Percentiles rank a stretch among this genome's conserved stretches.
Evolutionary conservation across 345 rosid genomes (phyloP).

Genomic region (Balakata baccata): DNA sequence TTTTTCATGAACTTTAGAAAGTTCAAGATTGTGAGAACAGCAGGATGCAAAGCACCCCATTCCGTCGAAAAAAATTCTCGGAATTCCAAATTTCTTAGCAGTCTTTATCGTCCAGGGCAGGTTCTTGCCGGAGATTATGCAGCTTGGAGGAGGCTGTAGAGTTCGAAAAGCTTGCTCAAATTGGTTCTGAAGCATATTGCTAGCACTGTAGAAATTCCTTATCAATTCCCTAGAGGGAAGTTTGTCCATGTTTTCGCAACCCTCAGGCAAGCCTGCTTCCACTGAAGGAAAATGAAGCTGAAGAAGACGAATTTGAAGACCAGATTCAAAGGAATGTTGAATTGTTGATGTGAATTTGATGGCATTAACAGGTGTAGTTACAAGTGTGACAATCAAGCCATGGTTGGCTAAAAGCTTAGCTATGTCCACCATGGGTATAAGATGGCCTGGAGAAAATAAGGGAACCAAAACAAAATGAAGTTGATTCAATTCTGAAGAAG

Average conservation of each 20-base stretch:
- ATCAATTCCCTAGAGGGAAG: conserved; percentile 18
- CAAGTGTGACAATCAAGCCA: conserved; percentile 19
- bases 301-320: conserved; percentile 13
- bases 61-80: conserved; percentile 29
- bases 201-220: conserved; percentile 21
- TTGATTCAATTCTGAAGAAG: not conserved
- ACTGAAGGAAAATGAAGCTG: conserved; percentile 10
- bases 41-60: conserved; percentile 33
- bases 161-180: conserved; percentile 4
- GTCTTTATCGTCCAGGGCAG: conserved; percentile 21
- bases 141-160: conserved; percentile 30
- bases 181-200: conserved; percentile 18
- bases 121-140: conserved; percentile 38
- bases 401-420: conserved; percentile 17
- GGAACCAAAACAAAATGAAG: conserved; percentile 17
- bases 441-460: conserved; percentile 23
- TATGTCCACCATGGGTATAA: conserved; percentile 24
- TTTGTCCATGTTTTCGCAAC: conserved; percentile 16
- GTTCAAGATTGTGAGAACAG: conserved; percentile 26
- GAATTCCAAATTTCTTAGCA: conserved; percentile 23
- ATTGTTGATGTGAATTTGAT: conserved; percentile 14
- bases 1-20: conserved; percentile 23
- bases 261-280: conserved; percentile 15
- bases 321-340: conserved; percentile 18
- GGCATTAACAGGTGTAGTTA: conserved; percentile 30